Conservation (phyloP, 495 filamentous ascomycete genomes). For the Annulohypoxylon maeteangense region DNA sequence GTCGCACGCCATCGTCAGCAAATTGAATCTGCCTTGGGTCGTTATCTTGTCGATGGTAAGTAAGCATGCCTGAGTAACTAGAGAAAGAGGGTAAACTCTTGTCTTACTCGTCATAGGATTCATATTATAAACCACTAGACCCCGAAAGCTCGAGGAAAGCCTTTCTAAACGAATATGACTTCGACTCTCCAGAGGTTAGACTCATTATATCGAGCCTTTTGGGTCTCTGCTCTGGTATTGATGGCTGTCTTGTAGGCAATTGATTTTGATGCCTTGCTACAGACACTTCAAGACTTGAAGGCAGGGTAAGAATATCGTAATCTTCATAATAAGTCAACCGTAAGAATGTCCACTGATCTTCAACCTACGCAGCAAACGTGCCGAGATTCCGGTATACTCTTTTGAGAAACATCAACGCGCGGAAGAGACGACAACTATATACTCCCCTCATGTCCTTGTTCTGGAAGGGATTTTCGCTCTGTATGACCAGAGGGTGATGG, state of each 20-base stretch:
- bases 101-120: slow-evolving; percentile 71
- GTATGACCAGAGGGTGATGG: slow-evolving; percentile 85
- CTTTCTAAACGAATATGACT: slow-evolving; percentile 92
- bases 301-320: slow-evolving; percentile 72
- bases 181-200: slow-evolving; percentile 81
- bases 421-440: slow-evolving; percentile 82
- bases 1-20: slow-evolving; percentile 87
- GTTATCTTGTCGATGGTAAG: slow-evolving; percentile 96
- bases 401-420: slow-evolving; percentile 90
- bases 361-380: slow-evolving; percentile 73
- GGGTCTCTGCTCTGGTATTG: slow-evolving; percentile 16
- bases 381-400: slow-evolving; percentile 93
- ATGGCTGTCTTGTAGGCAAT: slow-evolving; percentile 66
- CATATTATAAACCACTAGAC: slow-evolving; percentile 89
- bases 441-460: slow-evolving; percentile 95
- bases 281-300: slow-evolving; percentile 85
- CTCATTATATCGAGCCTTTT: neutral
- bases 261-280: slow-evolving; percentile 89
- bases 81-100: slow-evolving; percentile 23
- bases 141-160: slow-evolving; percentile 78
- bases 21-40: slow-evolving; percentile 94
- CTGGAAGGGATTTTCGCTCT: slow-evolving; percentile 96
- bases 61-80: slow-evolving; percentile 51
- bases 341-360: slow-evolving; percentile 14
- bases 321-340: neutral